phyloP scores from a whole-genome alignment of 805 yeast species.

The Ogataea glucozyma region DNA sequence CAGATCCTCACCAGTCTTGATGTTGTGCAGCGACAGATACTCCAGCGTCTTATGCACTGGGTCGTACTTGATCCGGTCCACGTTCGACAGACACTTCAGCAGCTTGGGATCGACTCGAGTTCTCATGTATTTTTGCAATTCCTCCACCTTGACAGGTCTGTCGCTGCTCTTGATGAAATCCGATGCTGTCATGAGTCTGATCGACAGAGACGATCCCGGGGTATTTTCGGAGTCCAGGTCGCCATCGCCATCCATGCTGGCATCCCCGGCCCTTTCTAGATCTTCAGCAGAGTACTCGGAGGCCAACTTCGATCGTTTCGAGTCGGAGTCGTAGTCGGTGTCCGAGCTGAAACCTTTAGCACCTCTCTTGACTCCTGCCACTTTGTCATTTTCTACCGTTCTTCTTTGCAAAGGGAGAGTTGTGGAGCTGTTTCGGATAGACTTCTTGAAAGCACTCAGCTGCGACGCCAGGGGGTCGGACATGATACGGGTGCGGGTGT shows the following conservation, averaged over 20 bases:
- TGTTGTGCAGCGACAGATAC: slow-evolving; percentile 86
- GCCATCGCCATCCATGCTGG: slow-evolving; percentile 1
- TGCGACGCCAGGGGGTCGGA: slow-evolving; percentile 40
- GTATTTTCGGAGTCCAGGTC: slow-evolving; percentile 14
- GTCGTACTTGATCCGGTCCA: slow-evolving; percentile 76
- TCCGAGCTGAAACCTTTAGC: slow-evolving; percentile 12
- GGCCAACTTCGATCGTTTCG: slow-evolving; percentile 19
- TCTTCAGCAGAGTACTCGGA: background rate
- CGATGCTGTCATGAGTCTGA: slow-evolving; percentile 87
- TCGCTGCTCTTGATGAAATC: slow-evolving; percentile 80
- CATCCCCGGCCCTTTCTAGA: background rate
- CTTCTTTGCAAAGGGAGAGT: slow-evolving; percentile 44
- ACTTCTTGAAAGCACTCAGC: slow-evolving; percentile 63
- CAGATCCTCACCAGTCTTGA: slow-evolving; percentile 76
- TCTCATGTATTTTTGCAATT: slow-evolving; percentile 66
- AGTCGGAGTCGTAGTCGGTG: slow-evolving; percentile 13
- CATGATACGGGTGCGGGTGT: slow-evolving; percentile 19
- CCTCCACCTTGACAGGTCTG: slow-evolving; percentile 64
- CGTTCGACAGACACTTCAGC: slow-evolving; percentile 67
- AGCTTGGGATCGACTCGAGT: slow-evolving; percentile 61
- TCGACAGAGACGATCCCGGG: slow-evolving; percentile 51
- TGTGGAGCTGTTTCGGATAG: slow-evolving; percentile 55
- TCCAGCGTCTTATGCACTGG: slow-evolving; percentile 65
- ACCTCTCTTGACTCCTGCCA: slow-evolving; percentile 13
- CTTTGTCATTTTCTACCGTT: slow-evolving; percentile 20